These are phyloP conservation scores for Rhynchospora tenuis DNA, from an alignment of 176 grass and related monocot genomes.

Conservation along the genomic window DNA sequence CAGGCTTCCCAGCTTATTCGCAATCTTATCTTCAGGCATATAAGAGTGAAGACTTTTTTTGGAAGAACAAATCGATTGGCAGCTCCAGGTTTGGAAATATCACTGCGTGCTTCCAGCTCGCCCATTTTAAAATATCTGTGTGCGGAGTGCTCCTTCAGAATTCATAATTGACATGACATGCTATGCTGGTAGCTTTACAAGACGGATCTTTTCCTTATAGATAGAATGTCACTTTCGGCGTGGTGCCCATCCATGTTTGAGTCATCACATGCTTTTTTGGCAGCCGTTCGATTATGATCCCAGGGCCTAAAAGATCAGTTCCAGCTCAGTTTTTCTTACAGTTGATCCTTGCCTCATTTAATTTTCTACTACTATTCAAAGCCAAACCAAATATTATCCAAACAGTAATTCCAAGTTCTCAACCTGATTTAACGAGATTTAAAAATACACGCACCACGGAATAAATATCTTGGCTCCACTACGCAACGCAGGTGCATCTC, in stretches of 20 bases:
- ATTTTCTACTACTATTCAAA: too few species aligned
- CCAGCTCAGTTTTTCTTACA: too few species aligned
- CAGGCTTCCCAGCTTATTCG: too few species aligned
- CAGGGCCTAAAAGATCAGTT: background rate
- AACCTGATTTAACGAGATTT: background rate
- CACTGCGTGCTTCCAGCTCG: background rate
- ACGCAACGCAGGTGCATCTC: too few species aligned
- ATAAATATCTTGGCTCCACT: slow-evolving; percentile 1
- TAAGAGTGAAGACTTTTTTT: too few species aligned
- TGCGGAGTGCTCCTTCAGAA: background rate
- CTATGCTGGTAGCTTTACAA: background rate
- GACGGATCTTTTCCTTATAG: background rate
- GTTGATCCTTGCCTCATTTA: too few species aligned
- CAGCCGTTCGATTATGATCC: background rate
- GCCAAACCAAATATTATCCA: background rate
- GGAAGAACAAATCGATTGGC: too few species aligned
- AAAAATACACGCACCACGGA: background rate
- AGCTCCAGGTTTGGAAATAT: background rate
- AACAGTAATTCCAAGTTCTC: background rate
- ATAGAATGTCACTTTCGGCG: background rate
- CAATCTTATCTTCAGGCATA: background rate
- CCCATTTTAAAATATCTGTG: background rate
- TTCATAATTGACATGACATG: too few species aligned
- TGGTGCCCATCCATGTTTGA: background rate
- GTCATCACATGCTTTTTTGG: background rate